Conservation (phyloP, 768 basidiomycete genomes). For the Hysterangium stoloniferum region DNA sequence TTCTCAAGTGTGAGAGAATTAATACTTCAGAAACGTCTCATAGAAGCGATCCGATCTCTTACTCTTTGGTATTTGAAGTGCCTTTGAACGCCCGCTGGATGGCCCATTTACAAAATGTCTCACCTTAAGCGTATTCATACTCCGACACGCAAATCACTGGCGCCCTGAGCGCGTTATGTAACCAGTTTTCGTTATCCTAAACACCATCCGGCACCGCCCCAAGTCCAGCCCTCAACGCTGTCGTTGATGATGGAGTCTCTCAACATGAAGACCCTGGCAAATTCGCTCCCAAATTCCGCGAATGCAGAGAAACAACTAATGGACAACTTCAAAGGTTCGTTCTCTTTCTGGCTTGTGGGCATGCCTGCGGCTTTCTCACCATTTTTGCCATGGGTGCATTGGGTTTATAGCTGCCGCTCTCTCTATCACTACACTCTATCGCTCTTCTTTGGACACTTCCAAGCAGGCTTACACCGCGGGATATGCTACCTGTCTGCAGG, state of each 20-base stretch:
- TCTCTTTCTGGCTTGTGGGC: background rate
- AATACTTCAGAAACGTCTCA: too few relatives aligned
- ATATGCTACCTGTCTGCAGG: constrained; percentile 72
- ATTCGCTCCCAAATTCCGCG: constrained; percentile 62
- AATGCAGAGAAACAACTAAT: constrained; percentile 76
- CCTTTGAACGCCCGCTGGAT: too few relatives aligned
- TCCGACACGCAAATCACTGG: too few relatives aligned
- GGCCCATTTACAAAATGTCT: too few relatives aligned
- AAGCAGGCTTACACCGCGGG: constrained; percentile 78
- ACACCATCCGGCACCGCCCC: too few relatives aligned
- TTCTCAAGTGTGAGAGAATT: too few relatives aligned
- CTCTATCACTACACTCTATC: constrained; percentile 78
- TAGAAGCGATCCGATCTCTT: too few relatives aligned
- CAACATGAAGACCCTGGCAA: constrained; percentile 72
- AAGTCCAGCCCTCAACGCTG: too few relatives aligned
- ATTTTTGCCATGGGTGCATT: constrained; percentile 11
- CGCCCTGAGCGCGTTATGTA: too few relatives aligned
- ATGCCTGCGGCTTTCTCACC: constrained; percentile 1
- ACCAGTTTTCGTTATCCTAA: too few relatives aligned
- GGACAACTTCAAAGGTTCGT: constrained; percentile 72
- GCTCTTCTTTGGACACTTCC: constrained; percentile 67
- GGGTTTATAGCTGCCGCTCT: constrained; percentile 66
- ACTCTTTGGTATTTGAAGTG: too few relatives aligned
- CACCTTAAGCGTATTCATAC: too few relatives aligned
- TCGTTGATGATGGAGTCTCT: constrained; percentile 78